A percentile compares a stretch with the other conserved stretches of the same genome.
phyloP scores from a whole-genome alignment of 441 rosid species.

The Pelargonium exstipulatum region DNA sequence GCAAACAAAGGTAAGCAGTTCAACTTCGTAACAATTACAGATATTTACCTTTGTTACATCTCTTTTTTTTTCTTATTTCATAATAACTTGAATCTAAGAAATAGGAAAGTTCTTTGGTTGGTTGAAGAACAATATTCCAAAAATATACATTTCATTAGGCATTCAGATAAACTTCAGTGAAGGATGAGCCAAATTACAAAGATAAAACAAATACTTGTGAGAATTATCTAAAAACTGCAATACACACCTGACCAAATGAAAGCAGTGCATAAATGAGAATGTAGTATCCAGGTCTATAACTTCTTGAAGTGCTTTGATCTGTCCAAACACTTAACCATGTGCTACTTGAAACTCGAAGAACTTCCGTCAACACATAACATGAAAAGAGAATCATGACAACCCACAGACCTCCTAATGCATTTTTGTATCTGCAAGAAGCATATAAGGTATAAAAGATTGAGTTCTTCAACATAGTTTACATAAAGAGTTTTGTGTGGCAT shows the following conservation, averaged over 20 bases:
- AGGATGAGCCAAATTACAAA: not conserved
- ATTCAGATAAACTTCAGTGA: not conserved
- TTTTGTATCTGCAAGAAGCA: slow-evolving; percentile 63
- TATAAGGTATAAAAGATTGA: slow-evolving; percentile 3
- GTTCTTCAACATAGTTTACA: slow-evolving; percentile 4
- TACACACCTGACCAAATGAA: slow-evolving; percentile 77
- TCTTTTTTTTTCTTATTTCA: not conserved
- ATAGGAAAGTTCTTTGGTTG: not conserved
- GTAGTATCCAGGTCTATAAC: slow-evolving; percentile 65
- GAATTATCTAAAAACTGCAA: slow-evolving; percentile 5
- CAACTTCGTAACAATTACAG: not conserved
- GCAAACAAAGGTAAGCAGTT: slow-evolving; percentile 9
- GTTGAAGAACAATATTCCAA: not conserved
- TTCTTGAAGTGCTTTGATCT: slow-evolving; percentile 53
- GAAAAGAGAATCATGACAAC: slow-evolving; percentile 70
- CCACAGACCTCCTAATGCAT: slow-evolving; percentile 97
- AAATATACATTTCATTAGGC: not conserved
- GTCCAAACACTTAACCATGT: slow-evolving; percentile 99
- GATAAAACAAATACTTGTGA: not conserved
- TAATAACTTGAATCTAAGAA: not conserved
- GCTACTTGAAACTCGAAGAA: slow-evolving; percentile 80
- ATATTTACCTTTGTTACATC: not conserved
- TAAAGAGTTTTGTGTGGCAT: not conserved
- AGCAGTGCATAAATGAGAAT: slow-evolving; percentile 65
- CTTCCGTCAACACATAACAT: slow-evolving; percentile 73